These are phyloP conservation scores for Cyberlindnera veronae DNA, from an alignment of 805 yeast species.

Conservation along the genomic window DNA sequence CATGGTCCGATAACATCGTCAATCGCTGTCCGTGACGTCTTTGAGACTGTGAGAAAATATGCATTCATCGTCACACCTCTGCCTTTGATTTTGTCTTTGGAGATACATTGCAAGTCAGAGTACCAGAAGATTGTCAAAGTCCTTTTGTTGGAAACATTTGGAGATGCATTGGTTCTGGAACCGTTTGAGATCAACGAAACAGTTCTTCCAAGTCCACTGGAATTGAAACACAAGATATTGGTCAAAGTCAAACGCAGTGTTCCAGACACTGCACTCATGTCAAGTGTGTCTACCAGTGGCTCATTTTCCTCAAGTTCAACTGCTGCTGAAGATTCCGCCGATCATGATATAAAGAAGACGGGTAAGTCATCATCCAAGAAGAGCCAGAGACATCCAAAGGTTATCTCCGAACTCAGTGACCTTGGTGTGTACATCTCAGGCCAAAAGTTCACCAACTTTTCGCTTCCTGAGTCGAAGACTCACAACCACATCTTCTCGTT, in stretches of 20 bases:
- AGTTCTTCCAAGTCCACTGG: constrained; percentile 70
- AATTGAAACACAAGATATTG: constrained; percentile 65
- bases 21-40: constrained; percentile 63
- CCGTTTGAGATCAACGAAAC: constrained; percentile 27
- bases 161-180: constrained; percentile 42
- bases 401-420: constrained; percentile 45
- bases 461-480: constrained; percentile 81
- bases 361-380: constrained; percentile 7
- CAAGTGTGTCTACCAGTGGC: constrained; percentile 13
- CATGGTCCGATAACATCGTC: constrained; percentile 89
- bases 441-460: constrained; percentile 71
- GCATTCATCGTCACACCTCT: constrained; percentile 85
- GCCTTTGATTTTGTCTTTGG: constrained; percentile 85
- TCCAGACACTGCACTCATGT: constrained; percentile 28
- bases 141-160: constrained; percentile 54
- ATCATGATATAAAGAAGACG: not conserved
- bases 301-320: constrained; percentile 29
- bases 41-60: constrained; percentile 71
- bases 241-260: constrained; percentile 64
- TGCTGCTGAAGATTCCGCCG: constrained; percentile 28
- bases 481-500: constrained; percentile 83
- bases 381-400: constrained; percentile 20
- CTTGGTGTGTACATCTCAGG: constrained; percentile 69
- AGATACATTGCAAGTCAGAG: constrained; percentile 67
- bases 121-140: constrained; percentile 62